phyloP scores from a whole-genome alignment of 768 basidiomycete genomes.

The Boletus insuetus region DNA sequence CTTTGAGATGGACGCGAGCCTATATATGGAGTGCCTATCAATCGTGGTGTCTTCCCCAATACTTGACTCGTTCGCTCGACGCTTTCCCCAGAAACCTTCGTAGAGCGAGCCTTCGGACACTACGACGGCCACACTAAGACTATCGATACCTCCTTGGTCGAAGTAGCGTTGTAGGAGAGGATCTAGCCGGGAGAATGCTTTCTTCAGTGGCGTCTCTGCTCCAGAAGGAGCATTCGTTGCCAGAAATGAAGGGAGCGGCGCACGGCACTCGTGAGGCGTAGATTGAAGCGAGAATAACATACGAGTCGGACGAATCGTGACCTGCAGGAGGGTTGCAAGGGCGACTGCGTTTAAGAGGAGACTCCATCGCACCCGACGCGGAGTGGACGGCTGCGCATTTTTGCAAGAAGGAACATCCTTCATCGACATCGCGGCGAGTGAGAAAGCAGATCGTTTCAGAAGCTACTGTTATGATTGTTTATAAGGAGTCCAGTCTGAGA shows the following conservation, averaged over 20 bases:
- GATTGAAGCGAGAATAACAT: background rate
- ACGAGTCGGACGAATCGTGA: background rate
- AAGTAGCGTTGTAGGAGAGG: constrained; percentile 16
- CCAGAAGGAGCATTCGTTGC: constrained; percentile 13
- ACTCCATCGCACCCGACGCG: constrained; percentile 17
- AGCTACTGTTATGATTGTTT: background rate
- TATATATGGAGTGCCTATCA: constrained; percentile 46
- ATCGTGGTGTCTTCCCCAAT: constrained; percentile 21
- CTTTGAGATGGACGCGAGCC: constrained; percentile 53
- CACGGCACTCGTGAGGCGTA: constrained; percentile 6
- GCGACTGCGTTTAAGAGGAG: constrained; percentile 11
- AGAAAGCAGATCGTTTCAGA: background rate
- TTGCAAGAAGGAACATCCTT: background rate
- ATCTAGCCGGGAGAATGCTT: constrained; percentile 7
- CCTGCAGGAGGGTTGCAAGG: constrained; percentile 12
- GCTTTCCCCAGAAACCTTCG: constrained; percentile 42
- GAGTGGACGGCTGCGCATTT: background rate
- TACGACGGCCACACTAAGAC: constrained; percentile 49
- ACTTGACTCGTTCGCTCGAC: constrained; percentile 44
- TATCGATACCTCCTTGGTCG: constrained; percentile 41
- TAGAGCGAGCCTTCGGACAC: constrained; percentile 44
- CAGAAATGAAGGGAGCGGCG: constrained; percentile 18
- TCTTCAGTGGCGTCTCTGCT: constrained; percentile 5
- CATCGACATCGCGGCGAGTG: background rate
- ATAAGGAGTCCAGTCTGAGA: background rate